Evolutionary conservation across 2,329 filamentous ascomycete species (phyloP), one percentile per base, ranked within the genome.

Genomic region (Penicillium hordei): DNA sequence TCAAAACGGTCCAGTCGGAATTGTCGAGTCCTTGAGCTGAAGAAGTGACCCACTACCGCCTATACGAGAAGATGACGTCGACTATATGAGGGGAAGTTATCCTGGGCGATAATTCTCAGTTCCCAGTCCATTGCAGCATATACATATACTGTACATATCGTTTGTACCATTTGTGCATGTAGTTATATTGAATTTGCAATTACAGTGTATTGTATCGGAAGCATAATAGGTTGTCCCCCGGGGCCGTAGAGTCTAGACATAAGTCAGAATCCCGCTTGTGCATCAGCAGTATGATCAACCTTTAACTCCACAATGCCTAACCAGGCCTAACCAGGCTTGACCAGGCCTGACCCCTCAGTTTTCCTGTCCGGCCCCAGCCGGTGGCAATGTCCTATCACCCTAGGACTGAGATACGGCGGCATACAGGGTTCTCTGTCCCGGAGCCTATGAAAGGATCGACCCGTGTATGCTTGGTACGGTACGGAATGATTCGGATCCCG

Each of bases 21-120:
- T 51, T 55, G 56, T 63, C 57, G 57, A 61, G 60, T 38, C 36
- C 13, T 60, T 54, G 55, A 61, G 39, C 17, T 52, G 50, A 46
- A 31, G 27, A 38, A 44, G 25, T 42, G 50, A 57, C 58, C 58
- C 58, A 60, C 60, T 29, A 27, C 48, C 31, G 40, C 29, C 23
- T 57, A 60, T 65, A 67, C 65, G 65, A 65, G 65, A 55, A 50
- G 45, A 66, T 67, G 65, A 67, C 65, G 65, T 67, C 63, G 62
- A 62, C 63, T 57, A 65, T 52, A 62, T 61, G 39, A 39, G 52
- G 50, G 48, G 58, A 33, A 52, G 19, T 27, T 34, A 36, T n/a
- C n/a, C n/a, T 44, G 19, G 36, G 8, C 17, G 15, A 23, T 31
- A 9, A 19, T 17, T 17, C 15, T n/a, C n/a, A 40, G 13, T 51